Base-by-base conservation (phyloP, 2,329 filamentous ascomycete species). In the Monosporascus sp. region DNA sequence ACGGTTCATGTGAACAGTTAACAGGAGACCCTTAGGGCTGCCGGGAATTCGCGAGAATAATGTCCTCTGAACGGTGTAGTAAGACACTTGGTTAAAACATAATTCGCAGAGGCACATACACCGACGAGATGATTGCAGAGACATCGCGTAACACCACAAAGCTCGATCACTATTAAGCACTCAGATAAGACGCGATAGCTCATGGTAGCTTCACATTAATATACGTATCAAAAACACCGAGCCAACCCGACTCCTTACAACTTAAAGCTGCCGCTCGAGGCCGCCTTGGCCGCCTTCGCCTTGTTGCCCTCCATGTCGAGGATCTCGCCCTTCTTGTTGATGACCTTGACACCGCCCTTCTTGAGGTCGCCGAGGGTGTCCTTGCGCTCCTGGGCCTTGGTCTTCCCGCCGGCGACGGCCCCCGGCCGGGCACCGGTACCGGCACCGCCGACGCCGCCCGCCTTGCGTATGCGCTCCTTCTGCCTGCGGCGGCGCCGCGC, bases 241-340 rank as follows among this genome's bases (percentile, higher is more conserved):
- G 35, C 9, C 24, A 15, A 36, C 15, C 31, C 31, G 15, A 24
- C 22, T 35, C 38, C 25, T 57, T 57, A 88, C 62, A 88, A 66
- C 76, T 88, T 88, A 65, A 80, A 86, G 54, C 74, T 78, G 54
- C 80, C 78, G 54, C 82, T 82, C 49, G 77, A 78, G 43, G 72
- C 68, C n/a, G 72, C 67, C 66, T 74, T 78, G 37, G 70, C 72
- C 45, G 72, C 76, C 69, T 78, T 78, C 44, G 87, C 80, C 74
- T 89, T 87, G 65, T 88, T 90, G 31, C 92, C 92, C 61, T 94
- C 85, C 36, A 96, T 81, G 72, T 95, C 88, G 18, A 87, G 86
- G 51, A 96, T 75, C 70, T 92, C 87, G 50, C 93, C 93, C 77
- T 90, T 92, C 73, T 88, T 89, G 57, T 91, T 92, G 73, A 97